phyloP scores from a whole-genome alignment of 805 yeast genomes.

The Ogataea methanolica region DNA sequence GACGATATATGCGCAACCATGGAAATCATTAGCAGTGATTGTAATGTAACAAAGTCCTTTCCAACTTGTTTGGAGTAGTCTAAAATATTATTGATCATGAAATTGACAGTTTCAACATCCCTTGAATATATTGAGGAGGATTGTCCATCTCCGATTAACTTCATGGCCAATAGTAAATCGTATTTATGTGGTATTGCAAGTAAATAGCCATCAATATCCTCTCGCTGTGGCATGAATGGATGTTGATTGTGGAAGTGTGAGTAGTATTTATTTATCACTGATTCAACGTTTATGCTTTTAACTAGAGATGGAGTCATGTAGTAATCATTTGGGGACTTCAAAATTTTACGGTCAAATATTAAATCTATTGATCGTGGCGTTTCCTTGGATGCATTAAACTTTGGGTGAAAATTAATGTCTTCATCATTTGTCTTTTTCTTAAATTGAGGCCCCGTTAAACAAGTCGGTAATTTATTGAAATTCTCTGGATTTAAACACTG shows the following conservation, averaged over 20 bases:
- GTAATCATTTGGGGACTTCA: constrained; percentile 18
- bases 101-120: constrained; percentile 38
- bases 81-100: constrained; percentile 30
- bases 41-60: constrained; percentile 41
- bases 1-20: constrained; percentile 49
- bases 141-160: constrained; percentile 47
- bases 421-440: constrained; percentile 1
- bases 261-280: constrained; percentile 32
- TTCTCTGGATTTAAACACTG: constrained; percentile 26
- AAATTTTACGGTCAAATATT: constrained; percentile 20
- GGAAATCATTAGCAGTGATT: constrained; percentile 36
- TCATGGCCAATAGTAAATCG: constrained; percentile 44
- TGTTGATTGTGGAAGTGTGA: constrained; percentile 37
- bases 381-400: constrained; percentile 28
- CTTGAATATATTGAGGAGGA: constrained; percentile 30
- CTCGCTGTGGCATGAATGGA: constrained; percentile 42
- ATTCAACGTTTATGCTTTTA: constrained; percentile 22
- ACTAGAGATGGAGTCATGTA: constrained; percentile 28
- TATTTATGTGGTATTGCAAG: constrained; percentile 30
- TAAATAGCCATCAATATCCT: constrained; percentile 32
- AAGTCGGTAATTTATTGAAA: constrained; percentile 25
- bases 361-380: constrained; percentile 17
- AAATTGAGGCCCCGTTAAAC: constrained; percentile 15
- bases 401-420: constrained; percentile 25
- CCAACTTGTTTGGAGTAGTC: constrained; percentile 29